Percentiles rank a stretch among this genome's conserved stretches.
Evolutionary conservation across 371 early-diverging fungal genomes (phyloP).

Genomic region (Mortierella sp.): DNA sequence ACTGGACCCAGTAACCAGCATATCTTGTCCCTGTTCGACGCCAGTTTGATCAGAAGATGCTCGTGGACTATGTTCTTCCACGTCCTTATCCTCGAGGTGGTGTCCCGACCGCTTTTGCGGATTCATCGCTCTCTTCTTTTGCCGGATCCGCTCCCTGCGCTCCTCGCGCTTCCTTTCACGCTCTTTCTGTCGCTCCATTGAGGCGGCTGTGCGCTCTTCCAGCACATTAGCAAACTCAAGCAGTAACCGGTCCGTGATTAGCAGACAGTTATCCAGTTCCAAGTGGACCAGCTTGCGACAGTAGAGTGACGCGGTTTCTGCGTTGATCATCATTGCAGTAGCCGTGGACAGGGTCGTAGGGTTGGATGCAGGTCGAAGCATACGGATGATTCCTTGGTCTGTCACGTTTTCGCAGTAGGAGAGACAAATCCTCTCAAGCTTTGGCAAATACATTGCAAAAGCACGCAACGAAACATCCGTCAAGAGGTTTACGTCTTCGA

Average conservation of each 20-base stretch:
- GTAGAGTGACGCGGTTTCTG: slow-evolving; percentile 18
- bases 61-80: neutral
- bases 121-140: slow-evolving; percentile 19
- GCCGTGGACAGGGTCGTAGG: slow-evolving; percentile 43
- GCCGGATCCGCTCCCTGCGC: slow-evolving; percentile 33
- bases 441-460: slow-evolving; percentile 37
- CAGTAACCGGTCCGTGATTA: slow-evolving; percentile 41
- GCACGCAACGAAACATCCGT: slow-evolving; percentile 63
- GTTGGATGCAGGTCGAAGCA: slow-evolving; percentile 40
- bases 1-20: neutral
- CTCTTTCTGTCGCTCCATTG: slow-evolving; percentile 25
- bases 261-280: slow-evolving; percentile 48
- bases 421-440: slow-evolving; percentile 47
- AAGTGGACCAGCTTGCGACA: slow-evolving; percentile 31
- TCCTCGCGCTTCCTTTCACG: slow-evolving; percentile 39
- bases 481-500: slow-evolving; percentile 66
- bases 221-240: slow-evolving; percentile 52
- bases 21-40: neutral
- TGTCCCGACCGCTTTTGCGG: neutral
- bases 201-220: slow-evolving; percentile 38
- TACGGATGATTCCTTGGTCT: slow-evolving; percentile 42
- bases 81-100: neutral
- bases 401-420: slow-evolving; percentile 54
- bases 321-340: slow-evolving; percentile 21
- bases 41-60: slow-evolving; percentile 8